These are phyloP conservation scores for Aspergillus novofumigatus DNA, from an alignment of 2,329 filamentous ascomycete species.

Conservation along the genomic window DNA sequence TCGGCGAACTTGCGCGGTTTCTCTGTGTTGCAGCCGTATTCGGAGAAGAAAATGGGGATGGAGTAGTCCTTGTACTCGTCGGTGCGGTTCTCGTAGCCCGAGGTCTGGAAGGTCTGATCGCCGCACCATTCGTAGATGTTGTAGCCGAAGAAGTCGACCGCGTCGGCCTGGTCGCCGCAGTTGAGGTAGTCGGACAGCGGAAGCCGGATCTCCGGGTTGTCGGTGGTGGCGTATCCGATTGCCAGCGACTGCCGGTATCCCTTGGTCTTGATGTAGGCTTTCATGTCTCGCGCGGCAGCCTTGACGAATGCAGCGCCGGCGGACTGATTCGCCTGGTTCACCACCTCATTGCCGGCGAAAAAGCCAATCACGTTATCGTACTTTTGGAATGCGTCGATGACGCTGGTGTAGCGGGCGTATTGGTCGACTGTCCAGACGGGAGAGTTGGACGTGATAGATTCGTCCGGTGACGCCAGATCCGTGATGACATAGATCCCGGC, in stretches of 20 bases:
- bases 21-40: constrained; percentile 88
- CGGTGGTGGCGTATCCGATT: constrained; percentile 94
- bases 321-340: constrained; percentile 85
- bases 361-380: constrained; percentile 94
- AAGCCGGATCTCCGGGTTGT: constrained; percentile 76
- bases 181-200: constrained; percentile 91
- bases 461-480: constrained; percentile 75
- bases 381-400: constrained; percentile 74
- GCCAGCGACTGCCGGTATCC: constrained; percentile 68
- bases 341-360: constrained; percentile 98
- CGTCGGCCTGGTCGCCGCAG: constrained; percentile 62
- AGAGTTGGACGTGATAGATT: constrained; percentile 79
- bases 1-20: constrained; percentile 77
- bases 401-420: constrained; percentile 74
- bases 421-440: constrained; percentile 76
- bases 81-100: constrained; percentile 78
- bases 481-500: constrained; percentile 94
- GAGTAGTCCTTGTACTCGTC: constrained; percentile 84
- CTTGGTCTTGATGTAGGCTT: constrained; percentile 83
- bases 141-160: constrained; percentile 98
- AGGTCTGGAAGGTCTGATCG: constrained; percentile 67
- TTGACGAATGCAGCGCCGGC: constrained; percentile 90
- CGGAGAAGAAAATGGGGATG: constrained; percentile 95
- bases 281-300: constrained; percentile 93
- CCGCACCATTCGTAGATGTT: constrained; percentile 99